Base-by-base conservation (phyloP, 2,329 filamentous ascomycete genomes). In the Botrytis porri region DNA sequence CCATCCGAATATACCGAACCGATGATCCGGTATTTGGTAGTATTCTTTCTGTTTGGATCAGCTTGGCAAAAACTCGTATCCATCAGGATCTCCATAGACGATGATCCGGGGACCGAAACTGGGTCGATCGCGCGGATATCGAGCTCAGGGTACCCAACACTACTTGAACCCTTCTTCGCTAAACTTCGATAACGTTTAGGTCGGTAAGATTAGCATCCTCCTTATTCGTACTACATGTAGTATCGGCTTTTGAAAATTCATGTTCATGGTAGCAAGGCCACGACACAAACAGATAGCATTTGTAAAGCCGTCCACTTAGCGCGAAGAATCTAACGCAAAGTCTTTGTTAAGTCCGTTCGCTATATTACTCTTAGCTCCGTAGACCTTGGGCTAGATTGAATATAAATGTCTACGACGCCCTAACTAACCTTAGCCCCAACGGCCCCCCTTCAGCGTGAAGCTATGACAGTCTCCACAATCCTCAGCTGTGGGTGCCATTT, bases 381-480 rank as follows among this genome's bases (percentile, higher is more conserved):
- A 67, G 18, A 20, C 25, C 35, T 14, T 4, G 45, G 12, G 20
- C 45, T 20, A 66, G 20, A 37, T 10, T 22, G 22, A 35, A 37
- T 51, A 16, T 35, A 37, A 25, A 8, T n/a, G n/a, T 61, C 12
- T 37, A 66, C 20, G 43, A 57, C n/a, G 14, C n/a, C 51, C 51
- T n/a, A n/a, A 54, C 48, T 54, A 54, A 25, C 12, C 14, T 25
- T 54, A 54, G 48, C 12, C 14, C 25, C 63, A 45, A 51, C 25
- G 29, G 29, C 29, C 45, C 64, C 14, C 25, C 32, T n/a, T 66
- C 20, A 29, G 29, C n/a, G 35, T 41, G 16, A 29, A 54, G 64
- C 64, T 67, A 67, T 67, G 64, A 57, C 64, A 29, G 54, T n/a
- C 29, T 22, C 41, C 62, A 57, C 48, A 54, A 67, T 48, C 29